Evolutionary conservation across 108 stramenopile species (phyloP).

Genomic region (Skeletonema grethae): DNA sequence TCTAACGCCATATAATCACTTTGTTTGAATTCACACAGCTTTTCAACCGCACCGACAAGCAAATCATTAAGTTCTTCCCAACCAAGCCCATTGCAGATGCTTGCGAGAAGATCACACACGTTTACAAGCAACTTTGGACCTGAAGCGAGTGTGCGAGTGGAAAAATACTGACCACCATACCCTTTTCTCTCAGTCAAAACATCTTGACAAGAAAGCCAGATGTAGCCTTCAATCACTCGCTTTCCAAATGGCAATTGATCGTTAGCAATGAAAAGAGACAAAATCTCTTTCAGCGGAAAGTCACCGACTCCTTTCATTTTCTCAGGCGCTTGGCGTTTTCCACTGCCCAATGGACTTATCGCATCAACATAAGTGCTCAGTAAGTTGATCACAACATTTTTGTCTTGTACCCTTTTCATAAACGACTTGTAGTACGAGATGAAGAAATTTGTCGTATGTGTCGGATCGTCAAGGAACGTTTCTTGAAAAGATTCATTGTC

Average conservation of each 20-base stretch:
- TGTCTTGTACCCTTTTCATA: neutral
- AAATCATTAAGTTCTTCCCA: neutral
- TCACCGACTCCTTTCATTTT: neutral
- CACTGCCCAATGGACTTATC: neutral
- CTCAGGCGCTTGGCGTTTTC: neutral
- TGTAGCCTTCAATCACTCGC: neutral
- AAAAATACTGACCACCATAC: too few relatives aligned
- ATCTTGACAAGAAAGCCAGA: neutral
- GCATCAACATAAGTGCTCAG: neutral
- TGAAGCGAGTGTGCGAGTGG: neutral
- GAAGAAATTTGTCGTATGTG: neutral
- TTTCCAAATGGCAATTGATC: neutral
- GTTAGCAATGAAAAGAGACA: neutral
- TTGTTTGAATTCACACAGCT: neutral
- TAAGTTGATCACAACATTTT: neutral
- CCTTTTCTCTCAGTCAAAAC: neutral
- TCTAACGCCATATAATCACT: neutral
- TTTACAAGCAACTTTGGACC: neutral
- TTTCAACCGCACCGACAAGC: slow-evolving; percentile 3
- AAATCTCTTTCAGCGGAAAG: neutral
- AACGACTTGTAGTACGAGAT: neutral
- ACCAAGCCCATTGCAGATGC: slow-evolving; percentile 2
- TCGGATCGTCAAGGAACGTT: neutral
- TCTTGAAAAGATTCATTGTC: neutral
- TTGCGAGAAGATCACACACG: neutral